Conservation (phyloP, 768 basidiomycete genomes). For the Mycena galericulata region DNA sequence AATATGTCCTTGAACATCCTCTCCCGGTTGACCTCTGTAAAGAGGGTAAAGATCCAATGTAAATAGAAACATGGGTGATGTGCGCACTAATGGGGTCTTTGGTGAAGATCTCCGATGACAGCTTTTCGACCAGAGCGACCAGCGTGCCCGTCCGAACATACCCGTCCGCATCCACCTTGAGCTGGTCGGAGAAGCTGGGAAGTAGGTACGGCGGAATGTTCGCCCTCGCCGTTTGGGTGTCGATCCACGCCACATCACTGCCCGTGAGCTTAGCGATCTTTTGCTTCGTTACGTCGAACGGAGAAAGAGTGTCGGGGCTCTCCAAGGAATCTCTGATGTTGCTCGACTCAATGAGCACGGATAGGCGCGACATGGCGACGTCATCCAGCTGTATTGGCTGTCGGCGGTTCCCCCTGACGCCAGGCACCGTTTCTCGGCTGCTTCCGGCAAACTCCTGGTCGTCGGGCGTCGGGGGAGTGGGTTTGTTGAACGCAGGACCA, state of each 20-base stretch:
- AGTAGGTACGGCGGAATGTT: constrained; percentile 70
- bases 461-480: constrained; percentile 48
- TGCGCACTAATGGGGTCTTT: constrained; percentile 68
- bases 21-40: constrained; percentile 42
- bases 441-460: constrained; percentile 25
- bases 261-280: constrained; percentile 55
- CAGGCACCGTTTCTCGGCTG: constrained; percentile 42
- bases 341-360: constrained; percentile 52
- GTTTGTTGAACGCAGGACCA: constrained; percentile 46
- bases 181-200: constrained; percentile 68
- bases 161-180: constrained; percentile 75
- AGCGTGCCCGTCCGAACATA: constrained; percentile 77
- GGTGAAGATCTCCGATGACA: constrained; percentile 60
- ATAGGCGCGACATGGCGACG: constrained; percentile 47
- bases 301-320: constrained; percentile 36
- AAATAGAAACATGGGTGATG: constrained; percentile 7
- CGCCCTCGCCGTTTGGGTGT: constrained; percentile 49
- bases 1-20: constrained; percentile 70
- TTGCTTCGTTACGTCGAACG: constrained; percentile 37
- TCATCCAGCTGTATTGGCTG: constrained; percentile 56
- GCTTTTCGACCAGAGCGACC: constrained; percentile 75
- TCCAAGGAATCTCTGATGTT: constrained; percentile 46
- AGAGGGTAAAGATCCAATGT: background rate
- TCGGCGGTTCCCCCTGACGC: constrained; percentile 48
- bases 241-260: constrained; percentile 56